Conservation (phyloP, 2,329 filamentous ascomycete species). For the Coleophoma eucalyptorum region DNA sequence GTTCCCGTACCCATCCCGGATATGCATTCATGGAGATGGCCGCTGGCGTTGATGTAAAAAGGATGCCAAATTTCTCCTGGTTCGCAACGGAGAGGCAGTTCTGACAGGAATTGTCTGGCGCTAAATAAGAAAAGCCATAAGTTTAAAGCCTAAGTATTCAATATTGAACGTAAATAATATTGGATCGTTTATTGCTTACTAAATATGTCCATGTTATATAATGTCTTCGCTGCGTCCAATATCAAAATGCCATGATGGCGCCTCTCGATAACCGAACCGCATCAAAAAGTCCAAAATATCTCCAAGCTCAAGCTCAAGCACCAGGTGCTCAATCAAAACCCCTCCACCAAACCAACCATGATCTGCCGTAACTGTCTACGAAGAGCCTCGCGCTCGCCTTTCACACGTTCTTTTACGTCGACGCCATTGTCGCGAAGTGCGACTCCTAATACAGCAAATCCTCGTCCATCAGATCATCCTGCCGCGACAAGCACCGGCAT, state of each 20-base stretch:
- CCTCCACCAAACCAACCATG: slow-evolving; percentile 21
- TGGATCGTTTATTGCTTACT: no score
- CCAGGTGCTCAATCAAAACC: slow-evolving; percentile 20
- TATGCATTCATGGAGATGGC: not conserved
- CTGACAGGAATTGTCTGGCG: no score
- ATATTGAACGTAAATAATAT: no score
- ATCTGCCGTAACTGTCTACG: slow-evolving; percentile 44
- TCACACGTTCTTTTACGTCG: slow-evolving; percentile 3
- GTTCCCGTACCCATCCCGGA: not conserved
- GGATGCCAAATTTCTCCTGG: no score
- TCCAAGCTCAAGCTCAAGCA: slow-evolving; percentile 15
- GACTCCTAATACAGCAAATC: not conserved
- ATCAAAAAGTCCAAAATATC: slow-evolving; percentile 11
- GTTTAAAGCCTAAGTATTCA: no score
- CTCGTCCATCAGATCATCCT: slow-evolving; percentile 3
- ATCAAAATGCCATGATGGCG: slow-evolving; percentile 1
- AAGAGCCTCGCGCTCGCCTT: slow-evolving; percentile 26
- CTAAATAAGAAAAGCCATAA: no score
- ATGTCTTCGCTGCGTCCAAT: not conserved
- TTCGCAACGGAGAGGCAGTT: no score
- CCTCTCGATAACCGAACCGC: not conserved
- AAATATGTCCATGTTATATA: no score
- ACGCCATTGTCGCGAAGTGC: slow-evolving; percentile 10
- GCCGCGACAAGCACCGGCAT: slow-evolving; percentile 21
- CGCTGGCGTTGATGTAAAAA: no score